Evolutionary conservation across 1,284 basidiomycete genomes (phyloP), one percentile per base, ranked within the genome.

Genomic region (Trichosporon asahii): DNA sequence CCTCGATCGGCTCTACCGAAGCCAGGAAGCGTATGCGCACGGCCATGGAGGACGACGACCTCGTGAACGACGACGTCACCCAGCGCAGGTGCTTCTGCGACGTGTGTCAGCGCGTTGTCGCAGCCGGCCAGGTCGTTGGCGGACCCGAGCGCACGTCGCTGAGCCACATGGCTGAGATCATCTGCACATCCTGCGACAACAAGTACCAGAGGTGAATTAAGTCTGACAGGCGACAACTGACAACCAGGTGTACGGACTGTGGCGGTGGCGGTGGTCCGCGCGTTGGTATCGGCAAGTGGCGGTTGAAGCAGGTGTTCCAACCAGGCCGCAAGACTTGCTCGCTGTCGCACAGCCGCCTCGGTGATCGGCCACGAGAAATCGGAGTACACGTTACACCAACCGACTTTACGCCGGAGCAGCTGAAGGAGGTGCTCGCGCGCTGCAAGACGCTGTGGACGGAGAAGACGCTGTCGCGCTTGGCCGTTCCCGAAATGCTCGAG

Each of bases 221-320:
- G 15, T 27, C 63, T 31, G 21, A 71, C 1, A 57, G 5, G 6
- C 25, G 40, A 33, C n/a, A 44, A 55, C 66, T 21, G n/a, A 46
- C 65, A 27, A 64, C 21, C 72, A 74, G 70, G 73, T 73, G 67
- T 21, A 67, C 67, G 3, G 73, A 83, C 75, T 83, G 82, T 64
- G 82, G 82, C 27, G 84, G 82, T 2, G 83, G 84, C 11, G 83
- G 84, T 27, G 84, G 84, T 2, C 74, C 79, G 2, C 71, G 81
- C n/a, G 74, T 81, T 7, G 84, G 84, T 1, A 84, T 84, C 27
- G 85, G 85, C 5, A 85, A 85, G 75, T 85, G 84, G 84, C 75
- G 85, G 14, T 80, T 80, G 65, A 85, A 85, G 73, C 82, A 85
- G 71, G 80, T 85, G 33, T 85, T 85, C 76, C 80, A 80, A 53